A percentile compares a stretch with the other conserved stretches of the same genome.
These are phyloP conservation scores for Scheffersomyces spartinae DNA, from an alignment of 805 yeast species.

Conservation along the genomic window DNA sequence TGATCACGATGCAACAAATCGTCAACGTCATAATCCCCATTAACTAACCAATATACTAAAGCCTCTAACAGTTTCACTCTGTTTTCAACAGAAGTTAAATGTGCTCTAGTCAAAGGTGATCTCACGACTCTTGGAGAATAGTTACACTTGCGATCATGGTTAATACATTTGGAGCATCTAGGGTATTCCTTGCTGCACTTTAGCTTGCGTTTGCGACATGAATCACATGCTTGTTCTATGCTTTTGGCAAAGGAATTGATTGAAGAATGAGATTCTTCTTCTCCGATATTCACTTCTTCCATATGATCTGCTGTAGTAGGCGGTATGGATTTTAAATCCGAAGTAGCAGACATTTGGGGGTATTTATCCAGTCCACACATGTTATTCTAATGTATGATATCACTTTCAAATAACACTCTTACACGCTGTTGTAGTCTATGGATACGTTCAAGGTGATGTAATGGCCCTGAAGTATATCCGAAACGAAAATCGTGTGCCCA, in stretches of 20 bases:
- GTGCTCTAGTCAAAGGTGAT: slow-evolving; percentile 73
- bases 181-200: slow-evolving; percentile 76
- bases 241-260: slow-evolving; percentile 1
- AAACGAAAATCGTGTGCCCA: too few relatives aligned
- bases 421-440: neutral
- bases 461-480: too few relatives aligned
- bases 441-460: too few relatives aligned
- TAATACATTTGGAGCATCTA: slow-evolving; percentile 61
- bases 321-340: neutral
- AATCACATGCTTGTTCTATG: slow-evolving; percentile 64
- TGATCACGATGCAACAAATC: slow-evolving; percentile 6
- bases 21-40: slow-evolving; percentile 11
- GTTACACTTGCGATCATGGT: slow-evolving; percentile 61
- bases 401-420: neutral
- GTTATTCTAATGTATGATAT: slow-evolving; percentile 1
- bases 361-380: slow-evolving; percentile 2
- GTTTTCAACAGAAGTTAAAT: slow-evolving; percentile 65
- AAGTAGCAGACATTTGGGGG: slow-evolving; percentile 2
- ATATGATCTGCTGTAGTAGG: too few relatives aligned
- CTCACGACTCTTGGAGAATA: slow-evolving; percentile 72
- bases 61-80: slow-evolving; percentile 18
- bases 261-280: neutral
- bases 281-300: too few relatives aligned
- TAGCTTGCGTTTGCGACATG: slow-evolving; percentile 70
- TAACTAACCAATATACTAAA: too few relatives aligned